A percentile compares a stretch with the other conserved stretches of the same genome.
phyloP scores from a whole-genome alignment of 2,329 filamentous ascomycete species.

The Trichoderma arundinaceum region DNA sequence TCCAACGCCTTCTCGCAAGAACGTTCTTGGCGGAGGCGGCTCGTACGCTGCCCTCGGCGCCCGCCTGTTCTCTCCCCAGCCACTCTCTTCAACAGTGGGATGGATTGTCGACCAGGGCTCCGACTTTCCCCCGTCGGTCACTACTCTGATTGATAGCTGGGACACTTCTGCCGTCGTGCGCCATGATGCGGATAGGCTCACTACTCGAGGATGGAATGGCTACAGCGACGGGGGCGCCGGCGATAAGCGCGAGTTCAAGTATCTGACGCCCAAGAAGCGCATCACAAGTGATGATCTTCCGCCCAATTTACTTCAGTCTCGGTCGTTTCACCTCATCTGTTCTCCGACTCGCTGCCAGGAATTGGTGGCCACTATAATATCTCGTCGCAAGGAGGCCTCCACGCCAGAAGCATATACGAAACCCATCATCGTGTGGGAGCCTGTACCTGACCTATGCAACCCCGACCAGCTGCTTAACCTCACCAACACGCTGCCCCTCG shows the following conservation, averaged over 20 bases:
- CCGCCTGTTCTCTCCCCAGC: conserved; percentile 78
- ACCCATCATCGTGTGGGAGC: conserved; percentile 91
- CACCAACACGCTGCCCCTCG: conserved; percentile 65
- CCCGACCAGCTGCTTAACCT: conserved; percentile 70
- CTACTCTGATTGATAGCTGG: conserved; percentile 72
- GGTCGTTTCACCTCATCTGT: conserved; percentile 87
- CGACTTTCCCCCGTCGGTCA: conserved; percentile 77
- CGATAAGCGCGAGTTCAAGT: conserved; percentile 78
- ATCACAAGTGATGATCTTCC: conserved; percentile 76
- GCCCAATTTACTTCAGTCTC: conserved; percentile 68
- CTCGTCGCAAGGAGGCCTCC: conserved; percentile 55
- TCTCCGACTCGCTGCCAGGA: conserved; percentile 76
- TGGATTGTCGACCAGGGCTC: conserved; percentile 92
- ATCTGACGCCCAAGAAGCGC: conserved; percentile 83
- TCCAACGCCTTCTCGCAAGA: conserved; percentile 68
- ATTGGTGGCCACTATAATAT: conserved; percentile 73
- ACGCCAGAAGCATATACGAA: conserved; percentile 50
- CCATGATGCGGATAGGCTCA: conserved; percentile 68
- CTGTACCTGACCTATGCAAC: conserved; percentile 85
- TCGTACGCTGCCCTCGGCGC: conserved; percentile 87
- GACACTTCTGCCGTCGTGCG: conserved; percentile 74
- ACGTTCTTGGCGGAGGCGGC: conserved; percentile 88
- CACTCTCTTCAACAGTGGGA: conserved; percentile 70
- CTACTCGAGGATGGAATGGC: conserved; percentile 91
- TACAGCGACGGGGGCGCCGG: conserved; percentile 73